Evolutionary conservation across 2,329 filamentous ascomycete species (phyloP).

Genomic region (Sphaceloma murrayae): DNA sequence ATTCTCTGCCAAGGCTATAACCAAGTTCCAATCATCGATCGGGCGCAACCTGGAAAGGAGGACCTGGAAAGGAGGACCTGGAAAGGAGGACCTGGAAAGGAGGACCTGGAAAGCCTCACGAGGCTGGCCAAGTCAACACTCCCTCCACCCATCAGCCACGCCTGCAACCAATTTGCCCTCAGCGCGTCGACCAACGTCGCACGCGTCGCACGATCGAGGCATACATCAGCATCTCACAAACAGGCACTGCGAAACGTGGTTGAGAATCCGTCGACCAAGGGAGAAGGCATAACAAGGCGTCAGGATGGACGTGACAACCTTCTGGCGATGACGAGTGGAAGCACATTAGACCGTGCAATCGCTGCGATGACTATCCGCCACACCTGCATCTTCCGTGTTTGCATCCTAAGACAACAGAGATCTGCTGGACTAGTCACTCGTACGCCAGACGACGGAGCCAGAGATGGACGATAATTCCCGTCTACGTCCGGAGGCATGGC

Average conservation of each 20-base stretch:
- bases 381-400: neutral
- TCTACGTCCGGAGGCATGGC: too few species aligned
- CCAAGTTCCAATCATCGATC: too few species aligned
- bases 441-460: too few species aligned
- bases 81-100: too few species aligned
- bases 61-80: too few species aligned
- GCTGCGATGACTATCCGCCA: neutral
- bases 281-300: too few species aligned
- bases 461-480: too few species aligned
- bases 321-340: slow-evolving; percentile 5
- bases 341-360: neutral
- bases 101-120: too few species aligned
- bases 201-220: slow-evolving; percentile 8
- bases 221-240: neutral
- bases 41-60: too few species aligned
- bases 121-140: too few species aligned
- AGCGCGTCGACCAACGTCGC: slow-evolving; percentile 4
- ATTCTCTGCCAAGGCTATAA: too few species aligned
- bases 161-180: slow-evolving; percentile 8
- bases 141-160: too few species aligned
- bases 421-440: slow-evolving; percentile 9
- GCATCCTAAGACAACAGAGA: slow-evolving; percentile 3
- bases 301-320: slow-evolving; percentile 1
- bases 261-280: neutral
- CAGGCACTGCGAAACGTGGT: slow-evolving; percentile 1